phyloP scores from a whole-genome alignment of 2,329 filamentous ascomycete genomes.

The Scleromitrula shiraiana region DNA sequence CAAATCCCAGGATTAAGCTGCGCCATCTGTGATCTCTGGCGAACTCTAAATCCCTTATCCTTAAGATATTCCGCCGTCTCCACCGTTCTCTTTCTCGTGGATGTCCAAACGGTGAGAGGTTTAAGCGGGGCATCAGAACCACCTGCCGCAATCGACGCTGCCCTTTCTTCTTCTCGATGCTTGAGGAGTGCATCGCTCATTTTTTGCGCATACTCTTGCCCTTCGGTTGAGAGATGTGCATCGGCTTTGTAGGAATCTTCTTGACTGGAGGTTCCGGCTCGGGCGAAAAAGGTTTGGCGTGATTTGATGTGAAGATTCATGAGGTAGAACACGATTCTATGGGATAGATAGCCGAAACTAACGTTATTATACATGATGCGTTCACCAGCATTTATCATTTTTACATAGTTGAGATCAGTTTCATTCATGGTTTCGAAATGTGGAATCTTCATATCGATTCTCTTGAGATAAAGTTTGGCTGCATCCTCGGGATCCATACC shows the following conservation, averaged over 20 bases:
- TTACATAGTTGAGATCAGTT: conserved; percentile 89
- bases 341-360: conserved; percentile 91
- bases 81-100: conserved; percentile 79
- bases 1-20: conserved; percentile 95
- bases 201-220: conserved; percentile 70
- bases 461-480: conserved; percentile 79
- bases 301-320: conserved; percentile 97
- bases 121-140: conserved; percentile 63
- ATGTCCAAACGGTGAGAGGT: conserved; percentile 88
- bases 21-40: conserved; percentile 92
- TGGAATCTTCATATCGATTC: conserved; percentile 88
- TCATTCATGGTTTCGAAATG: conserved; percentile 97
- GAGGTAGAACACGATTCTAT: conserved; percentile 96
- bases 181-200: conserved; percentile 79
- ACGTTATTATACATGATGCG: conserved; percentile 95
- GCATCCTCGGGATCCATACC: conserved; percentile 90
- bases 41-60: conserved; percentile 72
- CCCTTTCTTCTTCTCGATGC: conserved; percentile 76
- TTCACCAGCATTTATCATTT: conserved; percentile 97
- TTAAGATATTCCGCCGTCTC: conserved; percentile 83
- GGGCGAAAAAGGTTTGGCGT: conserved; percentile 84
- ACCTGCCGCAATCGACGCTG: conserved; percentile 58
- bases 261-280: conserved; percentile 77
- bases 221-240: conserved; percentile 72
- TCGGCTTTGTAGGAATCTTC: conserved; percentile 91